Evolutionary conservation across 2,329 filamentous ascomycete species (phyloP), one percentile per base, ranked within the genome.

Genomic region (Colletotrichum scovillei): DNA sequence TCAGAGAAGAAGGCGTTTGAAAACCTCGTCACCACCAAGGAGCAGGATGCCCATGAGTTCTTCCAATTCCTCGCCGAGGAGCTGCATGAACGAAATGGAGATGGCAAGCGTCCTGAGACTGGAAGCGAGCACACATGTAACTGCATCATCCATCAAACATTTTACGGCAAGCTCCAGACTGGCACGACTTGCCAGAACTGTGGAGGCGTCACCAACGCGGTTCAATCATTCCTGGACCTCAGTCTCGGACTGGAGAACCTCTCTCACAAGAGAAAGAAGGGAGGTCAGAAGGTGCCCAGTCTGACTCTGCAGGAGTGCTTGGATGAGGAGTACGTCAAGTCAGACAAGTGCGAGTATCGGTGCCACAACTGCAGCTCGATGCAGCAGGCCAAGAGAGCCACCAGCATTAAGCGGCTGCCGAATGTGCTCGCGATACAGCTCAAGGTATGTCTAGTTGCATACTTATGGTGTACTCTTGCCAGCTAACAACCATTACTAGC

Each of bases 41-140:
- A 98, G 83, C 96, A 98, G 84, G 96, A 98, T 80, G 96, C 96
- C 0, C 96, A 98, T 80, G 96, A 98, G 81, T 98, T 97, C 84
- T 97, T 98, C 82, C 95, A 98, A 80, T 98, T 97, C 79, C 89
- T 98, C 42, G 93, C 97, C 46, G 96, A 98, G 84, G 94, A 97
- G 78, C 88, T 99, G 19, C 96, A 98, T 80, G 91, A 93, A 79
- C 90, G 95, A 53, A 97, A 95, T 77, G 92, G 92, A 16, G 92
- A 94, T 76, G 89, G 89, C 52, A 92, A 91, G 79, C 89, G 86
- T 77, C 89, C 89, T 35, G 90, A 88, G 80, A 88, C 80, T 63
- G 88, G 85, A 74, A 90, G 87, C 75, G 89, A 91, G 78, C 89
- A 90, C 78, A 89, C 84, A 76, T 98, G 97, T 86, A 90, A 92